Evolutionary conservation across 2,329 filamentous ascomycete species (phyloP).

Genomic region (Nemania serpens): DNA sequence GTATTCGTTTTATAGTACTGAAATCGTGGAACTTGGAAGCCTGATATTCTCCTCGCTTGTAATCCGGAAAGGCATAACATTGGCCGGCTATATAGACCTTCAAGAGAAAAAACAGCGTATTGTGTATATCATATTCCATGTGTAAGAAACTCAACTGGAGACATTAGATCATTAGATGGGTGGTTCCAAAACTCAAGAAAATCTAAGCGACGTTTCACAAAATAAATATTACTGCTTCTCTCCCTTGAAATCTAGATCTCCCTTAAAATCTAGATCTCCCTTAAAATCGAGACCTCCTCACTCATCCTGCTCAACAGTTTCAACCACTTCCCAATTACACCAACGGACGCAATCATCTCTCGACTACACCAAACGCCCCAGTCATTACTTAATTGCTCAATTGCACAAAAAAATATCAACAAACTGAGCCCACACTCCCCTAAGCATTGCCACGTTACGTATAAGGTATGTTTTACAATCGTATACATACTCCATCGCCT

Average conservation of each 20-base stretch:
- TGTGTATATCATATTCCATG: neutral
- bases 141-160: neutral
- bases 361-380: neutral
- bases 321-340: neutral
- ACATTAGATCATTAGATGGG: too few species aligned
- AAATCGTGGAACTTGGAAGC: neutral
- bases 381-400: neutral
- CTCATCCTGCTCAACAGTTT: neutral
- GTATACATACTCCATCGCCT: neutral
- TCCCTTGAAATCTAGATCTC: too few species aligned
- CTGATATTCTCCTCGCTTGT: neutral
- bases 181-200: neutral
- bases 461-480: constrained; percentile 2
- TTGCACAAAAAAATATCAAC: neutral
- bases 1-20: neutral
- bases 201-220: neutral
- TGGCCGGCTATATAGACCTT: neutral
- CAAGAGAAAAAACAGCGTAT: neutral
- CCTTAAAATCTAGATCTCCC: too few species aligned
- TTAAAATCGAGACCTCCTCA: neutral
- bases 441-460: neutral
- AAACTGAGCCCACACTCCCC: neutral
- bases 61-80: neutral
- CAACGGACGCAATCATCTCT: neutral
- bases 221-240: neutral